phyloP scores from a whole-genome alignment of 345 rosid genomes.

The Schrenkiella parvula region DNA sequence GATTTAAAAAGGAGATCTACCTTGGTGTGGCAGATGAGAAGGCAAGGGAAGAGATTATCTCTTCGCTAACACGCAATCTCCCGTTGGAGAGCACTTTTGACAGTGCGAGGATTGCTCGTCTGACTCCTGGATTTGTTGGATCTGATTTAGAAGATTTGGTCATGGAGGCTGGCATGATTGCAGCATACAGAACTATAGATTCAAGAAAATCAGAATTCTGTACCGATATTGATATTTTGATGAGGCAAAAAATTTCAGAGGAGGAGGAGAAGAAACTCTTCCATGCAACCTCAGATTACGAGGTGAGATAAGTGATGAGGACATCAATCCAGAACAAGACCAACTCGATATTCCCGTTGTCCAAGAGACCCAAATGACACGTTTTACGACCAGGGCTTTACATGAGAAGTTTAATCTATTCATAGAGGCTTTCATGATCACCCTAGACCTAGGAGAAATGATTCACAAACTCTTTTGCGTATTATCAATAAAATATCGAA shows the following conservation, averaged over 20 bases:
- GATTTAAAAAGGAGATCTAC: conserved; percentile 57
- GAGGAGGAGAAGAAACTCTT: conserved; percentile 51
- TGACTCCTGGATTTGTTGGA: conserved; percentile 68
- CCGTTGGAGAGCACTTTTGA: conserved; percentile 40
- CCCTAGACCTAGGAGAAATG: no score
- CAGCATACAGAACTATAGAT: conserved; percentile 38
- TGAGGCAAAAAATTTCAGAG: conserved; percentile 25
- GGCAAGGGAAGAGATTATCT: conserved; percentile 57
- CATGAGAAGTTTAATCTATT: no score
- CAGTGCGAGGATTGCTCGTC: conserved; percentile 48
- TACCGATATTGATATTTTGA: conserved; percentile 34
- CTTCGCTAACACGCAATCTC: conserved; percentile 41
- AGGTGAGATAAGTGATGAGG: no score
- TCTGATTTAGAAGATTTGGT: conserved; percentile 55
- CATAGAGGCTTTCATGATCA: no score
- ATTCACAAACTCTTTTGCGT: no score
- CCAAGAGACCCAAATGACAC: no score
- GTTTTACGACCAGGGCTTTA: no score
- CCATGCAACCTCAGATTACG: conserved; percentile 53
- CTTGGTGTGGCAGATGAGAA: conserved; percentile 59
- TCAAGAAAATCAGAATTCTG: conserved; percentile 35
- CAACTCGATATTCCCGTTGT: no score
- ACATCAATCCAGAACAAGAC: no score
- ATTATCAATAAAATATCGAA: no score
- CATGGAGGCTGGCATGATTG: conserved; percentile 55